phyloP scores from a whole-genome alignment of 306 rosid genomes.

The Canavalia ensiformis region DNA sequence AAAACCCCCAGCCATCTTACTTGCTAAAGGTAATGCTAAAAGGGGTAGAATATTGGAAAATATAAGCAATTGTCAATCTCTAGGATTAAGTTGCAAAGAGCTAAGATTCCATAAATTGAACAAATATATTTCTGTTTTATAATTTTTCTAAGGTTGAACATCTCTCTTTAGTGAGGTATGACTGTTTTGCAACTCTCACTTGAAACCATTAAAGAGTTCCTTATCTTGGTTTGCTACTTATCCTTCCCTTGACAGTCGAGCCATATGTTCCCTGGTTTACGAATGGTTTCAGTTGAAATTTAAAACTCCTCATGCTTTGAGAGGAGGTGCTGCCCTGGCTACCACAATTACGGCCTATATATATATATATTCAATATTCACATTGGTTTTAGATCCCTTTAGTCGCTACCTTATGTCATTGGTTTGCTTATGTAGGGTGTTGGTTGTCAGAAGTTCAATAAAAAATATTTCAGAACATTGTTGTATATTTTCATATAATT shows the following conservation, averaged over 20 bases:
- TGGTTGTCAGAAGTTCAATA: background rate
- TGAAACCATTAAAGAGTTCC: background rate
- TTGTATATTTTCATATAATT: conserved; percentile 14
- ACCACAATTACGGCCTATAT: background rate
- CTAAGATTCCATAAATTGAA: background rate
- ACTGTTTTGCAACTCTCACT: background rate
- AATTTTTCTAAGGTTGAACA: background rate
- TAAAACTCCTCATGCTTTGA: conserved; percentile 25
- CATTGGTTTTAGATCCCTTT: conserved; percentile 12
- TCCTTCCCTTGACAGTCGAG: background rate
- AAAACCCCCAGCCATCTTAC: background rate
- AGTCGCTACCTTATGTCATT: conserved; percentile 18
- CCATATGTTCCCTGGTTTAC: background rate
- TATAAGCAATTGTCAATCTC: background rate
- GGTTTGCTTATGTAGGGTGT: conserved; percentile 22
- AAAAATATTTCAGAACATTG: background rate
- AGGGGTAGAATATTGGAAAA: background rate
- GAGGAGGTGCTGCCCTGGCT: background rate
- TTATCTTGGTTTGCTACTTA: background rate
- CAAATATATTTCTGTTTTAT: background rate
- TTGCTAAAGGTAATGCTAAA: background rate
- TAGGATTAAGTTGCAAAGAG: conserved; percentile 7
- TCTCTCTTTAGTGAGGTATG: background rate
- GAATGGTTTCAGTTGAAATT: conserved; percentile 11
- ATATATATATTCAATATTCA: conserved; percentile 20